Evolutionary conservation across 2,329 filamentous ascomycete genomes (phyloP).

Genomic region (Nothopassalora personata): DNA sequence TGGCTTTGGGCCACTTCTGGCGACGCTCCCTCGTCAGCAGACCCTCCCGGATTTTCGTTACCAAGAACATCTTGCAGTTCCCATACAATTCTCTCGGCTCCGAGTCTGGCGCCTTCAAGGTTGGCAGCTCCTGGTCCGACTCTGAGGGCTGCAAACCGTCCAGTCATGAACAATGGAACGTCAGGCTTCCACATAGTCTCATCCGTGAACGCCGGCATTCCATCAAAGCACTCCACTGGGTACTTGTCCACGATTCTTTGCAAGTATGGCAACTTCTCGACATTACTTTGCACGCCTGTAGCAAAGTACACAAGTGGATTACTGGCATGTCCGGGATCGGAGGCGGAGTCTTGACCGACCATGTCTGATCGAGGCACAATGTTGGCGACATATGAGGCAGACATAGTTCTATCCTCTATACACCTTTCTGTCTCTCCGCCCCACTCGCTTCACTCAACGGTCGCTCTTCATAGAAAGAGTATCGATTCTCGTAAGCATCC

Average conservation of each 20-base stretch:
- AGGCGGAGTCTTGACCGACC: slow-evolving; percentile 51
- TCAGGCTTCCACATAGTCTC: slow-evolving; percentile 69
- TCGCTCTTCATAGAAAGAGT: no score
- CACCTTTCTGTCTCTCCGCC: no score
- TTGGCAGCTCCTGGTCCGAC: slow-evolving; percentile 70
- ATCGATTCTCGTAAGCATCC: no score
- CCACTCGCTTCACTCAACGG: no score
- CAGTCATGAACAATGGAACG: slow-evolving; percentile 69
- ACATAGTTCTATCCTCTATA: no score
- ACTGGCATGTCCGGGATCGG: slow-evolving; percentile 44
- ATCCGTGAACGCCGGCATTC: slow-evolving; percentile 67
- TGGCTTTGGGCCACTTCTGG: slow-evolving; percentile 3
- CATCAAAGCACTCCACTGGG: slow-evolving; percentile 58
- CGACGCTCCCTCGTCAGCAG: slow-evolving; percentile 20
- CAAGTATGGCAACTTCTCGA: slow-evolving; percentile 57
- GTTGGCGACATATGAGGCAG: no score
- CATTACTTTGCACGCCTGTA: slow-evolving; percentile 64
- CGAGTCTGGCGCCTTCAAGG: slow-evolving; percentile 65
- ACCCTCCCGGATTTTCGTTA: background rate
- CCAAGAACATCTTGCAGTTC: slow-evolving; percentile 52
- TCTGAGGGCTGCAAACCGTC: slow-evolving; percentile 60
- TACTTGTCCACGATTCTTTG: slow-evolving; percentile 53
- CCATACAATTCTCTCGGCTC: slow-evolving; percentile 69
- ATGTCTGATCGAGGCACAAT: no score
- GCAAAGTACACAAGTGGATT: slow-evolving; percentile 70